These are phyloP conservation scores for Euphrasia confusa DNA, from an alignment of 257 asterid species.

Conservation along the genomic window DNA sequence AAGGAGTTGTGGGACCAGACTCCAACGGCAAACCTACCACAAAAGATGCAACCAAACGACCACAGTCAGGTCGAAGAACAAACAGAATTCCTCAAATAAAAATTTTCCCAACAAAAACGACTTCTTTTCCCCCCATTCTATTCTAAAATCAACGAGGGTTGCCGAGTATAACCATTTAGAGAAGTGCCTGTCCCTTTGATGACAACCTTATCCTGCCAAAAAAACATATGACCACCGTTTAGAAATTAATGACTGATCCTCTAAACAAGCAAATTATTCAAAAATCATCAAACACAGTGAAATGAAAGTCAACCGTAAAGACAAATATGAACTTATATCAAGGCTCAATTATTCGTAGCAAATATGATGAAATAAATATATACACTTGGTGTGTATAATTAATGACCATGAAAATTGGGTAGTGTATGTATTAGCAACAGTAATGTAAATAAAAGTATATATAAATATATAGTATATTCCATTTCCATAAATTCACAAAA, in stretches of 20 bases:
- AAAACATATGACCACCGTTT: slow-evolving; percentile 25
- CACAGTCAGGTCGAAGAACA: slow-evolving; percentile 34
- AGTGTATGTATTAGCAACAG: slow-evolving; percentile 15
- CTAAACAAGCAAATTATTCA: slow-evolving; percentile 22
- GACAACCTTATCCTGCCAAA: slow-evolving; percentile 60
- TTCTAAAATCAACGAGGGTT: slow-evolving; percentile 27
- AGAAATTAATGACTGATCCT: slow-evolving; percentile 19
- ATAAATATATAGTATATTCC: not conserved
- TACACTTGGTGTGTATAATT: slow-evolving; percentile 17
- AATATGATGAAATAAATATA: slow-evolving; percentile 12
- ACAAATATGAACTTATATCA: slow-evolving; percentile 29
- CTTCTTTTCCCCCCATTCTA: not conserved
- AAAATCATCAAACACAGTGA: slow-evolving; percentile 9
- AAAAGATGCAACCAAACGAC: slow-evolving; percentile 34
- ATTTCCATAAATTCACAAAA: not conserved
- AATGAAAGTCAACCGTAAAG: slow-evolving; percentile 24
- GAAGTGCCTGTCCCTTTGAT: slow-evolving; percentile 59
- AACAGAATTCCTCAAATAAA: slow-evolving; percentile 16
- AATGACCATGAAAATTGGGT: slow-evolving; percentile 22
- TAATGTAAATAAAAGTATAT: slow-evolving; percentile 20
- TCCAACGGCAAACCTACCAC: slow-evolving; percentile 84
- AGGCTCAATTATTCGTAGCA: slow-evolving; percentile 18
- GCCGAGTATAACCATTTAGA: slow-evolving; percentile 45
- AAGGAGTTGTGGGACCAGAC: slow-evolving; percentile 88
- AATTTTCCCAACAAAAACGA: not conserved